Evolutionary conservation across 768 basidiomycete genomes (phyloP), one percentile per base, ranked within the genome.

Genomic region (Leccinellum luteum): DNA sequence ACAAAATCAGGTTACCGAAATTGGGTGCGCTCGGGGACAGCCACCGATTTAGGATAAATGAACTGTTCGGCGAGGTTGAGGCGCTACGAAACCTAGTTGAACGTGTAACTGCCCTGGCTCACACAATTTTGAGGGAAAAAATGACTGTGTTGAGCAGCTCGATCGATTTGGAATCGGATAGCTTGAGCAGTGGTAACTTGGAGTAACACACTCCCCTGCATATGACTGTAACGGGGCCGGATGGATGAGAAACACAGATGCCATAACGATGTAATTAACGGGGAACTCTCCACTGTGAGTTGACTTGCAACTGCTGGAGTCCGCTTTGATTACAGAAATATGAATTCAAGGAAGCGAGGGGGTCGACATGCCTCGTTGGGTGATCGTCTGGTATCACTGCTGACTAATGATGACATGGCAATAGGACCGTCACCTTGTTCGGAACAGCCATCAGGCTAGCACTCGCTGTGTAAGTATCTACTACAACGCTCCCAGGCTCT

Each of bases 181-280:
- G 41, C 54, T 58, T 58, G 58, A 31, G 32, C 21, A 54, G 57
- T 56, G 56, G 34, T 47, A 51, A 56, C 56, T 59, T 52, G 52
- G 28, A 30, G 59, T 57, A 50, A 59, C 61, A 38, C 35, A 30
- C 60, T 61, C 52, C 68, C 69, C 69, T 71, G 65, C 47, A 71
- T 71, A 71, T 71, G 67, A 67, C 69, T 71, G 69, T 73, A 71
- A 71, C 60, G 59, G 67, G 69, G 53, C 67, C 57, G 61, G 63
- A 59, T 51, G 52, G 55, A 60, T 38, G 61, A 54, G 45, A 35
- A 58, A 57, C 59, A 55, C 45, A 41, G 13, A 57, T 71, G 69
- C 60, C 71, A 73, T 73, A 69, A 73, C 31, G 41, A 62, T 62
- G 65, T 69, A 57, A 67, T 69, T 60, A 67, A 64, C 69, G 69